Conservation (phyloP, 2,329 filamentous ascomycete species). For the Aspergillus tanneri region DNA sequence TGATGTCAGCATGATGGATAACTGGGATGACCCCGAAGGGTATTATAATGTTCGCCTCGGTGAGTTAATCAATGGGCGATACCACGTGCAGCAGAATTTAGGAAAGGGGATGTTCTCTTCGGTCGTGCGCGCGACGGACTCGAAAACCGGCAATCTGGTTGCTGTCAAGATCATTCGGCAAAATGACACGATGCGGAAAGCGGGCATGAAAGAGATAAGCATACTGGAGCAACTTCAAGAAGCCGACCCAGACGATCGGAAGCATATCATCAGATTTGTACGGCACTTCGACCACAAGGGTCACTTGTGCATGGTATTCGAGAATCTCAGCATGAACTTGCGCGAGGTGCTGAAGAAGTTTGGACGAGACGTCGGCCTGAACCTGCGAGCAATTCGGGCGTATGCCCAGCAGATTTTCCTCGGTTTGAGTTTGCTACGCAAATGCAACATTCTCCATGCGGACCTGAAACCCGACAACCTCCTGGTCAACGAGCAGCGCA, state of each 20-base stretch:
- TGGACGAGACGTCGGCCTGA: conserved; percentile 89
- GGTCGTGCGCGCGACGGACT: conserved; percentile 84
- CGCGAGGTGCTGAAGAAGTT: conserved; percentile 95
- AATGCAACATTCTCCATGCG: conserved; percentile 90
- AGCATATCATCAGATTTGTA: conserved; percentile 86
- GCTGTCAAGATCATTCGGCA: conserved; percentile 98
- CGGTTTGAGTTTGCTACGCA: conserved; percentile 80
- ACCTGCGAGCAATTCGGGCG: conserved; percentile 77
- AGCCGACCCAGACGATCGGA: conserved; percentile 82
- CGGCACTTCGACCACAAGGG: conserved; percentile 90
- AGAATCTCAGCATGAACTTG: conserved; percentile 87
- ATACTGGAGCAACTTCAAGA: conserved; percentile 85
- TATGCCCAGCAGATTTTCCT: conserved; percentile 96
- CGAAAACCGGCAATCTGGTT: conserved; percentile 71
- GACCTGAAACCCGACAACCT: conserved; percentile 99
- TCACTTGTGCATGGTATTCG: conserved; percentile 95
- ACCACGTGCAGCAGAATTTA: conserved; percentile 81
- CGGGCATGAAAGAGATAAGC: conserved; percentile 89
- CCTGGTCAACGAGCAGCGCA: conserved; percentile 80
- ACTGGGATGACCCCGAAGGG: conserved; percentile 89
- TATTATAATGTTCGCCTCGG: conserved; percentile 95
- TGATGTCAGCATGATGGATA: conserved; percentile 77
- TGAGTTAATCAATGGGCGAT: conserved; percentile 83
- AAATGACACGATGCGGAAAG: conserved; percentile 88
- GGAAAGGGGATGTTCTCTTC: conserved; percentile 96